A percentile compares a stretch with the other conserved stretches of the same genome.
phyloP scores from a whole-genome alignment of 805 yeast genomes.

The Spathaspora arborariae region DNA sequence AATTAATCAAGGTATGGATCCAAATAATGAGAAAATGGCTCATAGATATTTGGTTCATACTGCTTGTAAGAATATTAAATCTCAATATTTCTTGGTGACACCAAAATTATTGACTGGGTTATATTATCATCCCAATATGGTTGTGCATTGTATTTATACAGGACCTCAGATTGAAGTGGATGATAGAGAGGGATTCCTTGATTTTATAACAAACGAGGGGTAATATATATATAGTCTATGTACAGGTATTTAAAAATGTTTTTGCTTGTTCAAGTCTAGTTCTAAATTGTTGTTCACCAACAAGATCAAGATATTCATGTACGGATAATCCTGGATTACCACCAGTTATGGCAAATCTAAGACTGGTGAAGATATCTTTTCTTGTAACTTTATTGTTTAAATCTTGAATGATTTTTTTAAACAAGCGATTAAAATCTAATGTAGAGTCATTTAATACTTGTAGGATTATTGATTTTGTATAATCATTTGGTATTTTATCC shows the following conservation, averaged over 20 bases:
- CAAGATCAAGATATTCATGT: conserved; percentile 49
- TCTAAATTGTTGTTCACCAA: conserved; percentile 44
- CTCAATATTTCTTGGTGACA: conserved; percentile 90
- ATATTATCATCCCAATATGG: conserved; percentile 75
- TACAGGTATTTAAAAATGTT: not conserved
- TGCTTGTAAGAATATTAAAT: conserved; percentile 56
- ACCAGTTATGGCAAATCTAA: conserved; percentile 70
- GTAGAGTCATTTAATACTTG: not conserved
- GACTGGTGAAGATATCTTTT: conserved; percentile 48
- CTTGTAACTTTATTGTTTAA: conserved; percentile 15
- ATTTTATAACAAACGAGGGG: conserved; percentile 16
- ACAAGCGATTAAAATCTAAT: not conserved
- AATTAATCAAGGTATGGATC: conserved; percentile 98
- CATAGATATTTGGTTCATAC: conserved; percentile 81
- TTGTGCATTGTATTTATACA: conserved; percentile 71
- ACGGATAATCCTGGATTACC: conserved; percentile 67
- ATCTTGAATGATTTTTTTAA: conserved; percentile 2
- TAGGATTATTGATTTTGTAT: conserved; percentile 1
- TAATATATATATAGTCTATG: conserved; percentile 1
- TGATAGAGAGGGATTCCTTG: conserved; percentile 25
- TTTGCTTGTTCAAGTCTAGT: conserved; percentile 19
- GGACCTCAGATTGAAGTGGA: conserved; percentile 29
- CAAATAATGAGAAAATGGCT: conserved; percentile 81
- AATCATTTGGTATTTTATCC: conserved; percentile 4
- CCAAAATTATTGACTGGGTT: conserved; percentile 83